Conservation (phyloP, 495 filamentous ascomycete genomes). For the Margaritispora aquatica region DNA sequence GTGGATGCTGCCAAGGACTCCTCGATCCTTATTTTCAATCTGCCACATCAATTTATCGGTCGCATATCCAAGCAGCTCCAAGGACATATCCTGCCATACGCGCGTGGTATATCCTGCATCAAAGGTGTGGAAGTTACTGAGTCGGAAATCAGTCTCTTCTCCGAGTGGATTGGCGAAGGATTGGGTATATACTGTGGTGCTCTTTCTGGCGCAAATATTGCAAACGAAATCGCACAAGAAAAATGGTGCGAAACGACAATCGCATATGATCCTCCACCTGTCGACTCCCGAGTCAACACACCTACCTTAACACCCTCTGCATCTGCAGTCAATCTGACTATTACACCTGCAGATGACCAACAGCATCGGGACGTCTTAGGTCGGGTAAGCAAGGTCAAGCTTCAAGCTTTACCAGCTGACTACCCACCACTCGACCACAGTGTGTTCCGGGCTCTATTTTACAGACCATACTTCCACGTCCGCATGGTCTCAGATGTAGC, state of each 20-base stretch:
- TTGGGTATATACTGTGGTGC: constrained; percentile 97
- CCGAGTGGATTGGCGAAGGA: constrained; percentile 84
- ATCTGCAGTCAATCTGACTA: constrained; percentile 53
- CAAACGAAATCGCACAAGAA: constrained; percentile 87
- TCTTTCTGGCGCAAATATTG: constrained; percentile 94
- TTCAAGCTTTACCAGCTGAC: constrained; percentile 67
- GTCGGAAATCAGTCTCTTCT: constrained; percentile 78
- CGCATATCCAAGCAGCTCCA: constrained; percentile 78
- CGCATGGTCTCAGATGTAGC: constrained; percentile 87
- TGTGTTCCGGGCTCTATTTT: constrained; percentile 77
- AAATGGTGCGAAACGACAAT: constrained; percentile 97
- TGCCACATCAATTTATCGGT: constrained; percentile 96
- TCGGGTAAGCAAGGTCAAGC: constrained; percentile 53
- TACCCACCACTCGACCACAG: constrained; percentile 79
- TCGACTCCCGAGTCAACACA: constrained; percentile 67
- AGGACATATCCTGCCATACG: constrained; percentile 85
- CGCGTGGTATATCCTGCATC: constrained; percentile 93
- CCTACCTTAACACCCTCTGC: constrained; percentile 49
- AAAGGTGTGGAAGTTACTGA: constrained; percentile 92
- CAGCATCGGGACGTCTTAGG: constrained; percentile 63
- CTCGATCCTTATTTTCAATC: constrained; percentile 90
- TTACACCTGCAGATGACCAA: constrained; percentile 37
- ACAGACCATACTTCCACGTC: constrained; percentile 96
- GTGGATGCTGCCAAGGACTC: constrained; percentile 74
- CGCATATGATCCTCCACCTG: constrained; percentile 88